phyloP scores from a whole-genome alignment of 129 eudicot genomes.

The Saposhnikovia divaricata region DNA sequence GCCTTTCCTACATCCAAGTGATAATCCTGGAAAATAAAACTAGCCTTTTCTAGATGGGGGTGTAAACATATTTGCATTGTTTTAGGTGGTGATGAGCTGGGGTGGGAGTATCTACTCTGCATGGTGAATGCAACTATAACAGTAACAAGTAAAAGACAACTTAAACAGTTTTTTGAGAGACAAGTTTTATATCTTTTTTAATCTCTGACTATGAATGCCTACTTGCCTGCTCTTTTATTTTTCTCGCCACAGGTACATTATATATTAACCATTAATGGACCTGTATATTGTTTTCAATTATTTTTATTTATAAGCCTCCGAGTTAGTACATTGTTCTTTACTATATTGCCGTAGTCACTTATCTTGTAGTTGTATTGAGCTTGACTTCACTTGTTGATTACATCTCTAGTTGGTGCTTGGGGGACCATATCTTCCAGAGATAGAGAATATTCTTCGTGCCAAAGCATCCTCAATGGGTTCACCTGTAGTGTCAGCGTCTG shows the following conservation, averaged over 20 bases:
- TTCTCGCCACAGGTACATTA: neutral
- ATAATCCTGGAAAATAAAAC: neutral
- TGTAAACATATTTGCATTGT: neutral
- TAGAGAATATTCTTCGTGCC: slow-evolving; percentile 66
- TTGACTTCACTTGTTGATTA: slow-evolving; percentile 7
- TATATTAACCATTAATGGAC: neutral
- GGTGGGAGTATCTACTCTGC: neutral
- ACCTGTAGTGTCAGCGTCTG: slow-evolving; percentile 69
- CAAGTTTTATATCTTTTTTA: neutral
- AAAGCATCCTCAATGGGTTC: slow-evolving; percentile 70
- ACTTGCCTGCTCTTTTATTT: neutral
- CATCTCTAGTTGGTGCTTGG: slow-evolving; percentile 77
- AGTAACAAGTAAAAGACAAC: neutral
- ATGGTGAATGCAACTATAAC: neutral
- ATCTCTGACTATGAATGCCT: neutral
- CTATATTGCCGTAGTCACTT: neutral
- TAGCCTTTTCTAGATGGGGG: neutral
- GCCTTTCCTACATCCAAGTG: neutral
- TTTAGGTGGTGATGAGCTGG: neutral
- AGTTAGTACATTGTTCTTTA: neutral
- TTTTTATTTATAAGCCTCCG: neutral
- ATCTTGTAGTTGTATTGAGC: slow-evolving; percentile 1
- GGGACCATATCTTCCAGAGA: slow-evolving; percentile 79
- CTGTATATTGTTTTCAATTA: neutral
- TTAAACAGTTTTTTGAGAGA: neutral